These are phyloP conservation scores for Acrocalymma vagum DNA, from an alignment of 2,329 filamentous ascomycete genomes.

Conservation along the genomic window DNA sequence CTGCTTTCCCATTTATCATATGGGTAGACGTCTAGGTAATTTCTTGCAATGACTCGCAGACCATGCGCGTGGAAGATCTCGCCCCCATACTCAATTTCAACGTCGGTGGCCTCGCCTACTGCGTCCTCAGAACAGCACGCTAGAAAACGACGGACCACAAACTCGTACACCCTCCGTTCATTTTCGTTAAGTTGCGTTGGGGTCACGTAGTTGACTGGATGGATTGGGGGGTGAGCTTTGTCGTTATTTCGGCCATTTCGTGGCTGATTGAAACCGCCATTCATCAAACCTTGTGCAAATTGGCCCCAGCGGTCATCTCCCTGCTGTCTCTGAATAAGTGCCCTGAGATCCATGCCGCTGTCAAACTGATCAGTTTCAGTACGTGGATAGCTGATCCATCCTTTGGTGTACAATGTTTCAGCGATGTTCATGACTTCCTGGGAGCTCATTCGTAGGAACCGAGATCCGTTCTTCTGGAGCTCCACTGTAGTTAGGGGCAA, in stretches of 20 bases:
- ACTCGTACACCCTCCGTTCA: constrained; percentile 87
- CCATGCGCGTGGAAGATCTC: constrained; percentile 86
- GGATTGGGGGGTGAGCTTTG: constrained; percentile 96
- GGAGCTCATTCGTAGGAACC: constrained; percentile 88
- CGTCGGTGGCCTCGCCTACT: constrained; percentile 82
- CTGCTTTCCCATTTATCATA: constrained; percentile 97
- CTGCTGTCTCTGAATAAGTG: constrained; percentile 83
- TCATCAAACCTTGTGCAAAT: constrained; percentile 78
- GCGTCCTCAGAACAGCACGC: constrained; percentile 97
- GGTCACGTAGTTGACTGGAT: constrained; percentile 86
- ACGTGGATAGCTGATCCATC: constrained; percentile 96
- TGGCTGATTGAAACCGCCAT: constrained; percentile 82
- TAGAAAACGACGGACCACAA: constrained; percentile 88
- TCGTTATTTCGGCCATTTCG: constrained; percentile 89
- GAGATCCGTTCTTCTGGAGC: constrained; percentile 92
- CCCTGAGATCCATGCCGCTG: constrained; percentile 82
- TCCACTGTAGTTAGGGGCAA: constrained; percentile 95
- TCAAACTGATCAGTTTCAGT: constrained; percentile 98
- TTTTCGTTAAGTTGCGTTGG: constrained; percentile 67
- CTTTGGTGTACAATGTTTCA: constrained; percentile 88
- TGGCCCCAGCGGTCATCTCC: constrained; percentile 79
- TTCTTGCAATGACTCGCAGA: constrained; percentile 83
- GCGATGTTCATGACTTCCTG: constrained; percentile 88
- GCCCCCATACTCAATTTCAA: constrained; percentile 84
- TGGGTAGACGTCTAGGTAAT: constrained; percentile 94